A percentile compares a stretch with the other conserved stretches of the same genome.
Evolutionary conservation across 2,329 filamentous ascomycete genomes (phyloP).

Genomic region (Raffaelea ambrosiae): DNA sequence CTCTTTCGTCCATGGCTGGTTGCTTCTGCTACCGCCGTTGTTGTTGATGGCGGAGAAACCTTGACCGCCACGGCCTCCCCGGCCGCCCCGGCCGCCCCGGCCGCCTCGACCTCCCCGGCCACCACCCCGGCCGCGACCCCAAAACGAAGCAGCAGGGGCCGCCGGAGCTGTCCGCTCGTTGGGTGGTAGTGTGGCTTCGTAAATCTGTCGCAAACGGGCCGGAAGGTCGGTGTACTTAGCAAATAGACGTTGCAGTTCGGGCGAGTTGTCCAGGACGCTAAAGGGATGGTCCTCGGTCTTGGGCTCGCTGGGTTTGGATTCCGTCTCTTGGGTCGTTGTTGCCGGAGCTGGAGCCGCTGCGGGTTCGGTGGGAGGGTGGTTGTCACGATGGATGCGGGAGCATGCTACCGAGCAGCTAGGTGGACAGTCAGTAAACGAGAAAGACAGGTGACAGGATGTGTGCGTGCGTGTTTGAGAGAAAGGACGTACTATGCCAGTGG

Average conservation of each 20-base stretch:
- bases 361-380: slow-evolving; percentile 15
- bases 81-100: neutral
- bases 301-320: neutral
- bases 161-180: slow-evolving; percentile 3
- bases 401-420: slow-evolving; percentile 51
- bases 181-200: slow-evolving; percentile 41
- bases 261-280: slow-evolving; percentile 39
- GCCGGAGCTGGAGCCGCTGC: neutral
- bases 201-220: slow-evolving; percentile 37
- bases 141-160: too few relatives aligned
- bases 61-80: neutral
- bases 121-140: neutral
- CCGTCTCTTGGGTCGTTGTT: neutral
- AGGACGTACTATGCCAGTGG: slow-evolving; percentile 48
- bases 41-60: too few relatives aligned
- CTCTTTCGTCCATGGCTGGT: slow-evolving; percentile 46
- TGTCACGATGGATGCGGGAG: slow-evolving; percentile 25
- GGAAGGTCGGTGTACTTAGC: slow-evolving; percentile 41
- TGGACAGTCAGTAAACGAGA: neutral
- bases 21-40: neutral
- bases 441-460: neutral
- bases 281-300: slow-evolving; percentile 32
- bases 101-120: neutral
- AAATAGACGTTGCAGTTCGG: slow-evolving; percentile 43
- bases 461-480: too few relatives aligned